These are phyloP conservation scores for Camellia oleifera DNA, from an alignment of 179 eudicot genomes.

Conservation along the genomic window DNA sequence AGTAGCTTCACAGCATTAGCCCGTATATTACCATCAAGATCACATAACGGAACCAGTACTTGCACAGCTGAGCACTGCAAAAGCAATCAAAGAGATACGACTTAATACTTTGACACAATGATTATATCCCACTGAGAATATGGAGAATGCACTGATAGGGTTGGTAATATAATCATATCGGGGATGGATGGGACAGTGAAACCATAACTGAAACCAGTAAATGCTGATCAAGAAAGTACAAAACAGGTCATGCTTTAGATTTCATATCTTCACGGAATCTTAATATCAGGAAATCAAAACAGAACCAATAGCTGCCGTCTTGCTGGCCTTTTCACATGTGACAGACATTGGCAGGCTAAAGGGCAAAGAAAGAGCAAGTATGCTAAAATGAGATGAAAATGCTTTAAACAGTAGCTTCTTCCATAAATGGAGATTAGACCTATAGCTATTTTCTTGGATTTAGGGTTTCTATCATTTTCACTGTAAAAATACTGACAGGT, in stretches of 20 bases:
- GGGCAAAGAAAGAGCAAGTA: not conserved
- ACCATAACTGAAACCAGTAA: not conserved
- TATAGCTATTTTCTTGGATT: not conserved
- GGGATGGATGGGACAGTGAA: not conserved
- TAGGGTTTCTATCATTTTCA: not conserved
- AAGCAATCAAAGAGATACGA: slow-evolving; percentile 9
- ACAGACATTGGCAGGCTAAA: not conserved
- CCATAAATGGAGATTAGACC: not conserved
- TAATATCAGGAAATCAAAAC: not conserved
- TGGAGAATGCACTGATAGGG: not conserved
- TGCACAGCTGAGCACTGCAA: slow-evolving; percentile 36
- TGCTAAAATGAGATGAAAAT: not conserved
- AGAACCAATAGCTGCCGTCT: not conserved
- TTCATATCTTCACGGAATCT: not conserved
- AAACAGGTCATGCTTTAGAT: not conserved
- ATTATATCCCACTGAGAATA: not conserved
- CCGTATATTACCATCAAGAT: slow-evolving; percentile 23
- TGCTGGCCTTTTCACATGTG: too few relatives aligned
- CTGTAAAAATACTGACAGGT: not conserved
- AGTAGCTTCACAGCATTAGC: slow-evolving; percentile 40
- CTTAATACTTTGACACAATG: not conserved
- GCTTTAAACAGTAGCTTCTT: not conserved
- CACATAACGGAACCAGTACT: slow-evolving; percentile 32
- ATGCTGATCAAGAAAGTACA: not conserved
- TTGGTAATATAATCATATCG: too few relatives aligned